A percentile compares a stretch with the other conserved stretches of the same genome.
These are phyloP conservation scores for Epichloe uncinata DNA, from an alignment of 2,329 filamentous ascomycete species.

Conservation along the genomic window DNA sequence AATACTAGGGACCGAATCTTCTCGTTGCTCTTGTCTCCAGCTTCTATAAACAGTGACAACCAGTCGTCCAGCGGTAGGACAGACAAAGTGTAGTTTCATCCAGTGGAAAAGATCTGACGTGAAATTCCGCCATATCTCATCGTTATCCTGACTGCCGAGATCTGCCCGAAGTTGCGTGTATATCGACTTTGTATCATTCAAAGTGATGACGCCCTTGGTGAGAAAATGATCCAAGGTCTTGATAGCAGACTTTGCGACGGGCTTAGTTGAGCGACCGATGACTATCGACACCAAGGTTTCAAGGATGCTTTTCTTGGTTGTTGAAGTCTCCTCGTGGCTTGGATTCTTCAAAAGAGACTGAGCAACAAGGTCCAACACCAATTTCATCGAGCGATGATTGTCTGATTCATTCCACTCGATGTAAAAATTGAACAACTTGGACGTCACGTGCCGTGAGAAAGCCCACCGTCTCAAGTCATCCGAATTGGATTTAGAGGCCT, in stretches of 20 bases:
- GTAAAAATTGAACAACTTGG: conserved; percentile 46
- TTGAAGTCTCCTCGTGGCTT: conserved; percentile 19
- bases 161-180: conserved; percentile 28
- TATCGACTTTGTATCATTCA: conserved; percentile 29
- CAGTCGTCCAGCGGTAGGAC: conserved; percentile 46
- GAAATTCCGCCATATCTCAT: conserved; percentile 36
- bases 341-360: conserved; percentile 39
- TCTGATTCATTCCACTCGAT: conserved; percentile 56
- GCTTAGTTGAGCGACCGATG: conserved; percentile 44
- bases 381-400: conserved; percentile 48
- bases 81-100: conserved; percentile 44
- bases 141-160: conserved; percentile 1
- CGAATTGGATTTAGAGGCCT: conserved; percentile 38
- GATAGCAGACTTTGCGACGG: conserved; percentile 56
- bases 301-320: conserved; percentile 33
- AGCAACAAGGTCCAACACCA: conserved; percentile 45
- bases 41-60: conserved; percentile 42
- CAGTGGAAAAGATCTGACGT: conserved; percentile 37
- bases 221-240: conserved; percentile 54
- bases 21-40: conserved; percentile 22
- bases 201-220: conserved; percentile 41
- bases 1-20: conserved; percentile 18
- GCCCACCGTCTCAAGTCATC: conserved; percentile 32
- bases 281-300: conserved; percentile 44
- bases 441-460: conserved; percentile 33